Evolutionary conservation across 1,284 basidiomycete genomes (phyloP).

Genomic region (Rhodotorula sp.): DNA sequence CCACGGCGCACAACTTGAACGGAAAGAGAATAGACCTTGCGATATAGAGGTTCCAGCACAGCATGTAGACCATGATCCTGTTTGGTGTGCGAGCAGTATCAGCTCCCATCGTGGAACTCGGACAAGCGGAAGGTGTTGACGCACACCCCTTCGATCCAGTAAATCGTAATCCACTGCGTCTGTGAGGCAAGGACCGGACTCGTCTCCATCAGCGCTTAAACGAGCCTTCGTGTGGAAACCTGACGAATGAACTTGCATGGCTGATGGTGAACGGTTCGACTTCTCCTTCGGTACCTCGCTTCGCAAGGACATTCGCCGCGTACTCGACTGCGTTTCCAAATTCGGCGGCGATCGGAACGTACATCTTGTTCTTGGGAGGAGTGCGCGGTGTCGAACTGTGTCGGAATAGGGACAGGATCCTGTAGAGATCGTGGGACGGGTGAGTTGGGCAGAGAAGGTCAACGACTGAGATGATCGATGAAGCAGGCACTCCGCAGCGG

Average conservation of each 20-base stretch:
- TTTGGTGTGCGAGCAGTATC: not conserved
- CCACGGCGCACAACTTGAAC: constrained; percentile 24
- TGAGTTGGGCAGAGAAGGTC: too few species aligned
- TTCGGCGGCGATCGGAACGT: constrained; percentile 10
- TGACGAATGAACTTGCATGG: constrained; percentile 1
- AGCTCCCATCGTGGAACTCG: too few species aligned
- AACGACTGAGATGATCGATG: too few species aligned
- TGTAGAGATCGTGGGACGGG: not conserved
- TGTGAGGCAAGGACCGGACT: not conserved
- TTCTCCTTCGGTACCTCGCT: not conserved
- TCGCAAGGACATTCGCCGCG: constrained; percentile 3
- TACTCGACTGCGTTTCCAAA: constrained; percentile 4
- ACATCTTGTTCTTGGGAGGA: not conserved
- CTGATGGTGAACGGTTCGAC: constrained; percentile 6
- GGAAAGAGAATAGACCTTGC: constrained; percentile 26
- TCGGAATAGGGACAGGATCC: too few species aligned
- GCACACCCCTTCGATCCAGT: constrained; percentile 19
- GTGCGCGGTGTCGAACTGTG: too few species aligned
- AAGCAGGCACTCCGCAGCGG: too few species aligned
- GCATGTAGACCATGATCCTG: constrained; percentile 14
- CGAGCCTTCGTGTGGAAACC: too few species aligned
- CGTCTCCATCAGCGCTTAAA: too few species aligned
- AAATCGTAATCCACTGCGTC: constrained; percentile 34
- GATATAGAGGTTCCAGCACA: constrained; percentile 32
- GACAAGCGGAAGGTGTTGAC: not conserved